A percentile compares a stretch with the other conserved stretches of the same genome.
Conservation (phyloP, 2,329 filamentous ascomycete genomes). For the Fusarium sp. region DNA sequence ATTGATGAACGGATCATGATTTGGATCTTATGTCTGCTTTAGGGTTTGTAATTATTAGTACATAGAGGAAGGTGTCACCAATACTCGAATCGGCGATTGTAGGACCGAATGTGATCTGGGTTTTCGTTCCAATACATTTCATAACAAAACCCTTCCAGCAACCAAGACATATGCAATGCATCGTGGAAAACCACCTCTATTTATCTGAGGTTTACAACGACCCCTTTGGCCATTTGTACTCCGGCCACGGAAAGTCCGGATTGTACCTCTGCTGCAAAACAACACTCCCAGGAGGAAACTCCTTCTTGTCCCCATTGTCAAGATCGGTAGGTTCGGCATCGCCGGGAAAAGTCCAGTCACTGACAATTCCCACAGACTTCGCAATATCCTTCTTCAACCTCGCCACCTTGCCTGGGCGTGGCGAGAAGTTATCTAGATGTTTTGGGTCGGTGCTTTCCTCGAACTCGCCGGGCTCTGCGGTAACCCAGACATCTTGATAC, state of each 20-base stretch:
- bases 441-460: slow-evolving; percentile 1
- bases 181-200: no score
- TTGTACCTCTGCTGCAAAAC: slow-evolving; percentile 11
- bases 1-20: no score
- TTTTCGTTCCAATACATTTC: no score
- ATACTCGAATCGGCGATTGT: no score
- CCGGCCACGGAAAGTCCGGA: not conserved
- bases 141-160: no score
- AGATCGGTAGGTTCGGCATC: not conserved
- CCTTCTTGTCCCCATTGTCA: not conserved
- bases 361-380: not conserved
- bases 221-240: not conserved
- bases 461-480: slow-evolving; percentile 3
- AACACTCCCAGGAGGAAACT: slow-evolving; percentile 8
- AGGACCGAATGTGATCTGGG: no score
- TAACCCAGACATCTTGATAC: not conserved
- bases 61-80: no score
- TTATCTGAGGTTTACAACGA: not conserved
- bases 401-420: not conserved
- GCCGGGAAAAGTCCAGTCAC: not conserved
- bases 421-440: not conserved
- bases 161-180: no score
- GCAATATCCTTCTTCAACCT: slow-evolving; percentile 7
- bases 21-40: no score
- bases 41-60: accelerated